Evolutionary conservation across 768 basidiomycete species (phyloP).

Genomic region (Cubamyces lactineus): DNA sequence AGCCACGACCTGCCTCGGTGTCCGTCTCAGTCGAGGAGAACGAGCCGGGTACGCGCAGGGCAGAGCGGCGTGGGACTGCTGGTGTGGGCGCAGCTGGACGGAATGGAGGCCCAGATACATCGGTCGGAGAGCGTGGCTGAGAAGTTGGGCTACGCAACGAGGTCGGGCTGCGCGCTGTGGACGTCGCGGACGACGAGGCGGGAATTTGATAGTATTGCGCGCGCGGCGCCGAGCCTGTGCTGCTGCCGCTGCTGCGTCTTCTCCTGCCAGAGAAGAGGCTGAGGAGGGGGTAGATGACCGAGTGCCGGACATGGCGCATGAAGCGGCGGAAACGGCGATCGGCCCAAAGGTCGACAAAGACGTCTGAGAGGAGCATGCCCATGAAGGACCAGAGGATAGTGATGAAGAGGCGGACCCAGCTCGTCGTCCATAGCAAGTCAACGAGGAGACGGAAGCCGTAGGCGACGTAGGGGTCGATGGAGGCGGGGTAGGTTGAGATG

Average conservation of each 20-base stretch:
- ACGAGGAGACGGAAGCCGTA: conserved; percentile 71
- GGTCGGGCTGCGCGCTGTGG: conserved; percentile 25
- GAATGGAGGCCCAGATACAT: not conserved
- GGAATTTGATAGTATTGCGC: conserved; percentile 27
- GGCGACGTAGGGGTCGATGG: conserved; percentile 71
- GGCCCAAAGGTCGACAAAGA: conserved; percentile 49
- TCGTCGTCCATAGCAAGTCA: conserved; percentile 70
- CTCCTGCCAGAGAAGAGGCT: conserved; percentile 14
- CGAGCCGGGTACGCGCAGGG: conserved; percentile 31
- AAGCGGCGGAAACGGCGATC: conserved; percentile 41
- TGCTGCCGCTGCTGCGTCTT: conserved; percentile 1
- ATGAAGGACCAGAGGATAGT: conserved; percentile 56
- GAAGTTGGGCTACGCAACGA: conserved; percentile 6
- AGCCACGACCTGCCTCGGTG: conserved; percentile 10
- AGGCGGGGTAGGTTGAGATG: conserved; percentile 63
- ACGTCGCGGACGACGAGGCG: conserved; percentile 17
- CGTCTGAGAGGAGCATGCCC: conserved; percentile 56
- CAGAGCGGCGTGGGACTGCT: conserved; percentile 25
- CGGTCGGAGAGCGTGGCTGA: conserved; percentile 11
- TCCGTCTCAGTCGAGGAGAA: conserved; percentile 31
- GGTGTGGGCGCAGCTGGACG: conserved; percentile 5
- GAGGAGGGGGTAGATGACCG: conserved; percentile 26
- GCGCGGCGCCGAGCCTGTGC: conserved; percentile 19
- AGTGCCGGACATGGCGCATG: conserved; percentile 30
- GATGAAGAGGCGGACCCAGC: conserved; percentile 47